Conservation (phyloP, 176 grass and related monocot species). For the Bonia amplexicaulis region DNA sequence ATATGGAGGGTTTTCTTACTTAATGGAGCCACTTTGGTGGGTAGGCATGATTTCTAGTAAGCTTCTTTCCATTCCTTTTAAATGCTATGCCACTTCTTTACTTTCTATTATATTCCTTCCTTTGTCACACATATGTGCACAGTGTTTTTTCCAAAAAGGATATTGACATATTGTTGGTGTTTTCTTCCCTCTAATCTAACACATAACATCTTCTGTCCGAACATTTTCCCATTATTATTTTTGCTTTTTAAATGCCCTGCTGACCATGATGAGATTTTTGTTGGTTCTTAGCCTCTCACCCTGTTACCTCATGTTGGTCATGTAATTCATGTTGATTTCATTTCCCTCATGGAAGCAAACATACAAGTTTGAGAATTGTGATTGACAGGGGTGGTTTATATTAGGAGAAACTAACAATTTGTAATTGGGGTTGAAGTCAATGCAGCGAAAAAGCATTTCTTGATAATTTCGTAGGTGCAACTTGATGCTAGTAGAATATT, state of each 20-base stretch:
- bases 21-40: conserved; percentile 88
- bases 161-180: background rate
- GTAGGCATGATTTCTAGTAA: conserved; percentile 89
- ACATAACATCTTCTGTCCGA: background rate
- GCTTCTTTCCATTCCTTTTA: conserved; percentile 16
- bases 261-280: background rate
- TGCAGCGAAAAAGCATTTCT: background rate
- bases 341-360: background rate
- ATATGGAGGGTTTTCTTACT: conserved; percentile 82
- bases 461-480: background rate
- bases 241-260: conserved; percentile 1
- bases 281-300: background rate
- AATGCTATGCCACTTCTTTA: background rate
- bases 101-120: background rate
- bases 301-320: background rate
- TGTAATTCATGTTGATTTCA: background rate
- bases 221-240: background rate
- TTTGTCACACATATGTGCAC: background rate
- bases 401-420: background rate
- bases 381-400: background rate
- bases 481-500: background rate
- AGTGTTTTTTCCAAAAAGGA: background rate
- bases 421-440: background rate
- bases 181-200: background rate
- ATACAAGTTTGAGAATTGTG: background rate